These are phyloP conservation scores for Hirsutella thompsonii DNA, from an alignment of 2,329 filamentous ascomycete genomes.

Conservation along the genomic window DNA sequence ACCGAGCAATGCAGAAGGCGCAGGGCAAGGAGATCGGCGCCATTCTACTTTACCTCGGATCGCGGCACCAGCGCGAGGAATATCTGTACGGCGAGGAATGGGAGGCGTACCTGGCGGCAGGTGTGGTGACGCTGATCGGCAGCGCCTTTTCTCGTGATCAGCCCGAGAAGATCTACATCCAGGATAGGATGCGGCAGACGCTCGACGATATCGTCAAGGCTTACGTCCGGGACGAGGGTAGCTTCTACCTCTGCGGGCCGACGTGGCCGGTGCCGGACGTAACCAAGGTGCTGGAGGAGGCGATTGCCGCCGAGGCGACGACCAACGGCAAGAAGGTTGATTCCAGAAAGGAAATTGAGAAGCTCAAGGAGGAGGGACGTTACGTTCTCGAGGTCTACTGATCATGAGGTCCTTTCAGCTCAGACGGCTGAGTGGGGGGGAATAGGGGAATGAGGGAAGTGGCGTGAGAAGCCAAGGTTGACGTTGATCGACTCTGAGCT, in stretches of 20 bases:
- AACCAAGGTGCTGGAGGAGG: constrained; percentile 85
- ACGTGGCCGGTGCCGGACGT: constrained; percentile 99
- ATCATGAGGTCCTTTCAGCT: neutral
- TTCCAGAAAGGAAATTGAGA: constrained; percentile 82
- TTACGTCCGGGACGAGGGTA: constrained; percentile 77
- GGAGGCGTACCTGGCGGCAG: constrained; percentile 94
- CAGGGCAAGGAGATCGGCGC: constrained; percentile 90
- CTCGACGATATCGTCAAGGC: constrained; percentile 70
- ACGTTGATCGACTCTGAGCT: too few relatives aligned
- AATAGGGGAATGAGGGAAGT: too few relatives aligned
- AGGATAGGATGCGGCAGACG: constrained; percentile 91
- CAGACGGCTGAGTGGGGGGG: too few relatives aligned
- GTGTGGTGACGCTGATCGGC: constrained; percentile 87
- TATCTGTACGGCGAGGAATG: constrained; percentile 98
- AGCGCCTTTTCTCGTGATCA: constrained; percentile 94
- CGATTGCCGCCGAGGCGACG: constrained; percentile 65
- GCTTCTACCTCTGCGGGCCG: constrained; percentile 94
- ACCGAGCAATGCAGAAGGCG: constrained; percentile 96
- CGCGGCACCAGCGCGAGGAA: constrained; percentile 93
- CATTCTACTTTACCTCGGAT: constrained; percentile 92
- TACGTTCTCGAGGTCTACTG: constrained; percentile 98
- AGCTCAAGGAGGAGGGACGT: constrained; percentile 83
- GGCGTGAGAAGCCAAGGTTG: too few relatives aligned
- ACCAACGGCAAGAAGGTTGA: constrained; percentile 67
- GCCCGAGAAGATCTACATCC: constrained; percentile 97